phyloP scores from a whole-genome alignment of 2,329 filamentous ascomycete species.

The Macrophomina pseudophaseolina region DNA sequence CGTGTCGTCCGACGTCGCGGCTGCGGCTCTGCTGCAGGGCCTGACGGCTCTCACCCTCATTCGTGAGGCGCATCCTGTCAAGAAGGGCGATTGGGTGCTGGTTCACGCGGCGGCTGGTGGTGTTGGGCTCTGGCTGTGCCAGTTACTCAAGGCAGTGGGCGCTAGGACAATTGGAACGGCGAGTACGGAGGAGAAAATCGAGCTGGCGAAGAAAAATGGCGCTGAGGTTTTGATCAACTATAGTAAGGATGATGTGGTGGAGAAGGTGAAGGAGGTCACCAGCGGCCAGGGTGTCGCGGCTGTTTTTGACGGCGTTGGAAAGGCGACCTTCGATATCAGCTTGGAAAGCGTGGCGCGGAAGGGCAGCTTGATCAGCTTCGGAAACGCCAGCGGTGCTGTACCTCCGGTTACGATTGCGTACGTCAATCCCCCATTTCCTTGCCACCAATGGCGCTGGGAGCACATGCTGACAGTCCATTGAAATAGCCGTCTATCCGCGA shows the following conservation, averaged over 20 bases:
- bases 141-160: conserved; percentile 74
- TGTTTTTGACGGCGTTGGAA: conserved; percentile 86
- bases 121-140: conserved; percentile 71
- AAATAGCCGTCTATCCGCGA: conserved; percentile 62
- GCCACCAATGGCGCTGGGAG: neutral
- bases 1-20: conserved; percentile 66
- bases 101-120: conserved; percentile 87
- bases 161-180: conserved; percentile 82
- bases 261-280: conserved; percentile 71
- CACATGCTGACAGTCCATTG: neutral
- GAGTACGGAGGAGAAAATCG: conserved; percentile 72
- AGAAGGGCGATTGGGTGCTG: conserved; percentile 79
- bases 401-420: conserved; percentile 68
- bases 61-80: conserved; percentile 72
- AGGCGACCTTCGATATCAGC: conserved; percentile 80
- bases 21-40: conserved; percentile 77
- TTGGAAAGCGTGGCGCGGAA: conserved; percentile 76
- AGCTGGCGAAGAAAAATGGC: conserved; percentile 70
- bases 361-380: conserved; percentile 78
- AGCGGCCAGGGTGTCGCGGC: conserved; percentile 73
- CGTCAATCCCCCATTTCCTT: conserved; percentile 52
- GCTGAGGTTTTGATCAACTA: conserved; percentile 77
- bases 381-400: conserved; percentile 80
- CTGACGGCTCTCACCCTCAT: conserved; percentile 82
- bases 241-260: conserved; percentile 61